A percentile compares a stretch with the other conserved stretches of the same genome.
phyloP scores from a whole-genome alignment of 441 rosid genomes.

The Populus tomentosa region DNA sequence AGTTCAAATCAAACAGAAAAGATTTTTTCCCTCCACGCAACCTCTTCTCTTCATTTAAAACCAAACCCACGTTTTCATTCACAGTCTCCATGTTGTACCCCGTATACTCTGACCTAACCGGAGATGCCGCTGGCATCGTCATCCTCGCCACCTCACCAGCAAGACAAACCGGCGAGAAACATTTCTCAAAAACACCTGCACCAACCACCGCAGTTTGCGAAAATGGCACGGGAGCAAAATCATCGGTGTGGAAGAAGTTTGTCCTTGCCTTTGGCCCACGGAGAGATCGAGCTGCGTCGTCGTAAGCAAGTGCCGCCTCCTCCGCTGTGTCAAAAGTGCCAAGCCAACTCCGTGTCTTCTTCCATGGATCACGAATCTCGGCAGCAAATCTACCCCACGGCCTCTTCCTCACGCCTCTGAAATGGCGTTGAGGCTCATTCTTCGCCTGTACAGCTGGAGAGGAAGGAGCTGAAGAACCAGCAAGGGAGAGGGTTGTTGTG shows the following conservation, averaged over 20 bases:
- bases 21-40: neutral
- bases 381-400: conserved; percentile 69
- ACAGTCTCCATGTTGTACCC: neutral
- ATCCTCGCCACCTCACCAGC: neutral
- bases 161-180: neutral
- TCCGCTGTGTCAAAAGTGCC: conserved; percentile 66
- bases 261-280: conserved; percentile 69
- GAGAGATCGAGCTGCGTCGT: conserved; percentile 57
- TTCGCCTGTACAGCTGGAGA: neutral
- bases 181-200: neutral
- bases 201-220: neutral
- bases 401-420: conserved; percentile 67
- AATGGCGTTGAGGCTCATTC: conserved; percentile 20
- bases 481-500: conserved; percentile 5
- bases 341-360: conserved; percentile 67
- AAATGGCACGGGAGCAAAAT: neutral
- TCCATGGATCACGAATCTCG: conserved; percentile 68
- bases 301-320: conserved; percentile 67
- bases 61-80: neutral
- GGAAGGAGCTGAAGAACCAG: neutral
- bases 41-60: neutral
- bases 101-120: neutral
- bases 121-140: neutral
- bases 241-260: conserved; percentile 35
- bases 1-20: conserved; percentile 6